phyloP scores from a whole-genome alignment of 2,329 filamentous ascomycete species.

The Paracorniculantispora psalliotae region DNA sequence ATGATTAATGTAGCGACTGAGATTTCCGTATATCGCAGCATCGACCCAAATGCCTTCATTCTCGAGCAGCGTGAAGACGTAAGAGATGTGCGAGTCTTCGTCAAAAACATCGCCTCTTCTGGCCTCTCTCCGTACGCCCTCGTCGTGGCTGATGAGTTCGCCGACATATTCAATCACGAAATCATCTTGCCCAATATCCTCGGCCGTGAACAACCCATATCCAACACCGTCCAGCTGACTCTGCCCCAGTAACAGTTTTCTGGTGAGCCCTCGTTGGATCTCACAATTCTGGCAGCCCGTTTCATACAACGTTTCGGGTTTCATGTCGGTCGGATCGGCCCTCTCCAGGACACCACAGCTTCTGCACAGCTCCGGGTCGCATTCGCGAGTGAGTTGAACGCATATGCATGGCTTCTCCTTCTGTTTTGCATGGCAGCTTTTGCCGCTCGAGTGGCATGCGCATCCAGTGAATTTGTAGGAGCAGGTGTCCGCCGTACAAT shows the following conservation, averaged over 20 bases:
- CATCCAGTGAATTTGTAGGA: constrained; percentile 63
- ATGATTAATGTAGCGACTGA: constrained; percentile 81
- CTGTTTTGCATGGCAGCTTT: constrained; percentile 51
- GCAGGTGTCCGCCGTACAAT: constrained; percentile 55
- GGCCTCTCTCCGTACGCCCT: constrained; percentile 63
- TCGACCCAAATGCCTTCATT: constrained; percentile 65
- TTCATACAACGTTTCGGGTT: constrained; percentile 50
- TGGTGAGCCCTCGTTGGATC: constrained; percentile 63
- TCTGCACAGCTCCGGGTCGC: constrained; percentile 70
- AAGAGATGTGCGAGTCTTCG: constrained; percentile 57
- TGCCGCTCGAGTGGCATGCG: constrained; percentile 56
- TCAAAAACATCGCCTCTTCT: constrained; percentile 57
- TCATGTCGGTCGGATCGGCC: constrained; percentile 62
- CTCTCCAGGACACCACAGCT: constrained; percentile 65
- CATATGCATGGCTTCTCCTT: constrained; percentile 64
- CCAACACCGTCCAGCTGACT: constrained; percentile 65
- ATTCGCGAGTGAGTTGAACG: constrained; percentile 68
- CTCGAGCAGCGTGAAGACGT: constrained; percentile 56
- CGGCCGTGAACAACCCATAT: constrained; percentile 69
- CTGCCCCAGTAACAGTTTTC: constrained; percentile 62
- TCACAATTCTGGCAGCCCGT: constrained; percentile 66
- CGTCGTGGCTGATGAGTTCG: constrained; percentile 66
- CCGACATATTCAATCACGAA: constrained; percentile 79
- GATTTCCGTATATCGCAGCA: constrained; percentile 71
- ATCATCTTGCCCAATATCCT: constrained; percentile 61